phyloP scores from a whole-genome alignment of 768 basidiomycete species.

The Kwoniella botswanensis region DNA sequence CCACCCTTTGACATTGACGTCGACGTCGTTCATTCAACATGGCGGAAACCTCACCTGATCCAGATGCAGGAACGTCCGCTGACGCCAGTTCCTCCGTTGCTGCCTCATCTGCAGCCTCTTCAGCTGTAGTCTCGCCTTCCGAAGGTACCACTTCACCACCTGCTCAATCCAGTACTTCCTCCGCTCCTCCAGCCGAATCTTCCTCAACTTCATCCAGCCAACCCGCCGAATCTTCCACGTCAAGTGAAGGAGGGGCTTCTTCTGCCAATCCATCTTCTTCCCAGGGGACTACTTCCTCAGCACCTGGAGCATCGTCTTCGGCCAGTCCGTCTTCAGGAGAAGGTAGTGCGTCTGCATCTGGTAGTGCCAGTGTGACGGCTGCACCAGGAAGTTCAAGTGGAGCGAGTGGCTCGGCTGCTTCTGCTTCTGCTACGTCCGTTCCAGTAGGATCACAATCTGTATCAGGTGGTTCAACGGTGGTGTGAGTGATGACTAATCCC shows the following conservation, averaged over 20 bases:
- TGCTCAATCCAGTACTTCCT: constrained; percentile 6
- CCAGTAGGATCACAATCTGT: constrained; percentile 17
- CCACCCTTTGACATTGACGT: neutral
- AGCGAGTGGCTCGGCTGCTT: constrained; percentile 7
- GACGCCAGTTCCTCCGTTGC: neutral
- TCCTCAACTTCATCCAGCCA: constrained; percentile 3
- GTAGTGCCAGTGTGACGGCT: constrained; percentile 13
- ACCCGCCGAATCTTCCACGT: constrained; percentile 5
- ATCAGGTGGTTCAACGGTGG: constrained; percentile 14
- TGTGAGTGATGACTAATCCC: constrained; percentile 14
- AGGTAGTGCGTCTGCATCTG: neutral
- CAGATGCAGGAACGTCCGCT: constrained; percentile 4
- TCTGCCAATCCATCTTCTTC: neutral
- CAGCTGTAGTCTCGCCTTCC: constrained; percentile 10
- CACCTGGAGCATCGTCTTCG: neutral
- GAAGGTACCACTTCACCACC: constrained; percentile 5
- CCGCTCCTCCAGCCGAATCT: constrained; percentile 1
- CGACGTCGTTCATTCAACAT: constrained; percentile 8
- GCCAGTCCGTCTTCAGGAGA: neutral
- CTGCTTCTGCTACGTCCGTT: neutral
- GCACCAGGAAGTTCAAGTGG: neutral
- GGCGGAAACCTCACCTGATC: constrained; percentile 11
- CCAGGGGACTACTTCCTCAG: neutral
- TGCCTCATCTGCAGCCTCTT: constrained; percentile 9
- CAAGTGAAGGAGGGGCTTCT: neutral